These are phyloP conservation scores for Yamadazyma mexicana DNA, from an alignment of 1,139 yeast genomes.

Conservation along the genomic window DNA sequence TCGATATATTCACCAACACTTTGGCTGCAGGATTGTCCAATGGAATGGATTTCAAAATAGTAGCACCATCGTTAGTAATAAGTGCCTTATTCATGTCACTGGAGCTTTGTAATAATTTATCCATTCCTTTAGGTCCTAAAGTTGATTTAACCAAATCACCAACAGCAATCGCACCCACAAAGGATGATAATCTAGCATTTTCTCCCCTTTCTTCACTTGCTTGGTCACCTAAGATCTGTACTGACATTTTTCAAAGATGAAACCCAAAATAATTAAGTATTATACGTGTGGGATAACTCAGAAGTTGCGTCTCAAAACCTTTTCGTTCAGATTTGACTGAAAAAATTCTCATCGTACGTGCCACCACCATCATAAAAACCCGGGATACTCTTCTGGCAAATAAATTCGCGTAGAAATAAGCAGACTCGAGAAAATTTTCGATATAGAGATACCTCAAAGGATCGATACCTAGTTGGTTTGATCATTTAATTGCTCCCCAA, in stretches of 20 bases:
- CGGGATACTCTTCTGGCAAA: slow-evolving; percentile 2
- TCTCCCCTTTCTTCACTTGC: slow-evolving; percentile 97
- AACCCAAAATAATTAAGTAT: neutral
- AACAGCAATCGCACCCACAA: slow-evolving; percentile 98
- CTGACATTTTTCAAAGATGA: slow-evolving; percentile 49
- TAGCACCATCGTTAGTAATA: slow-evolving; percentile 98
- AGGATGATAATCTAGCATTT: slow-evolving; percentile 94
- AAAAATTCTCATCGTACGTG: slow-evolving; percentile 5
- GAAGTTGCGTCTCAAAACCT: neutral
- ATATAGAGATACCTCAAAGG: neutral
- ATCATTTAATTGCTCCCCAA: no score
- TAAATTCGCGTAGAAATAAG: slow-evolving; percentile 3
- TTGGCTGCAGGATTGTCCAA: slow-evolving; percentile 98
- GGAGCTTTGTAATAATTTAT: slow-evolving; percentile 86
- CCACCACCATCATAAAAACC: neutral
- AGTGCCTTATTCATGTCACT: slow-evolving; percentile 69
- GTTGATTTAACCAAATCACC: slow-evolving; percentile 97
- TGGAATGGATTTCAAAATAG: slow-evolving; percentile 90
- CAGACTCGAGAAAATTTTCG: slow-evolving; percentile 3
- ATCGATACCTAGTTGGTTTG: no score
- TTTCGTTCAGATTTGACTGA: slow-evolving; percentile 1
- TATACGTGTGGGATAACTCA: neutral
- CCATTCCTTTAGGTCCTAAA: slow-evolving; percentile 98
- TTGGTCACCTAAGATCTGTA: slow-evolving; percentile 94
- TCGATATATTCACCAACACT: slow-evolving; percentile 90